Percentiles rank a stretch among this genome's conserved stretches.
Evolutionary conservation across 257 asterid genomes (phyloP).

Genomic region (Solanum pennellii): DNA sequence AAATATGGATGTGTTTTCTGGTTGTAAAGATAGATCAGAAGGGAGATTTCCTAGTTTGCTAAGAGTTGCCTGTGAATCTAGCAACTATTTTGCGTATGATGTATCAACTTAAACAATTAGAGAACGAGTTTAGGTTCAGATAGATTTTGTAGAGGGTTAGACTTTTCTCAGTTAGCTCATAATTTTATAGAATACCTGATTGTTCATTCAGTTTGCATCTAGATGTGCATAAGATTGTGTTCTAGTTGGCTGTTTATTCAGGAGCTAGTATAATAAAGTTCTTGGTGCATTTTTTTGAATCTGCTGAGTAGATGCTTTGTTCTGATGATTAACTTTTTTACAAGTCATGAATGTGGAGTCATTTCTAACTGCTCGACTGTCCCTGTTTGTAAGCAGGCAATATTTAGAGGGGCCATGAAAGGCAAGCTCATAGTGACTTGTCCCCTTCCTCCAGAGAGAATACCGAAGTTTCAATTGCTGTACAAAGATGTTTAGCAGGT

Average conservation of each 20-base stretch:
- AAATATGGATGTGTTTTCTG: neutral
- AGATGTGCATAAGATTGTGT: neutral
- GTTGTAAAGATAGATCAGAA: neutral
- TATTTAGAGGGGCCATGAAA: slow-evolving; percentile 89
- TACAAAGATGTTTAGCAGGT: slow-evolving; percentile 66
- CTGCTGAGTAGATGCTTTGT: neutral
- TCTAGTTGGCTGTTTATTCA: neutral
- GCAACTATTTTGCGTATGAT: neutral
- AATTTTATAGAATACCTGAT: neutral
- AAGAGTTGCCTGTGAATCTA: neutral
- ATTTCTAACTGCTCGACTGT: neutral
- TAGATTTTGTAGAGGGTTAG: neutral
- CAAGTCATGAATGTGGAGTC: neutral
- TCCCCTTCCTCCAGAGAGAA: slow-evolving; percentile 79
- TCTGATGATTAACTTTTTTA: neutral
- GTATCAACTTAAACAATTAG: neutral
- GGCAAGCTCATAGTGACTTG: slow-evolving; percentile 84
- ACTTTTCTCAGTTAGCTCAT: neutral
- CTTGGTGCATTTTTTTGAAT: neutral
- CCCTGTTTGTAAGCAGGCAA: slow-evolving; percentile 43
- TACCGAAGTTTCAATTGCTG: slow-evolving; percentile 75
- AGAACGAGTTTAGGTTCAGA: neutral
- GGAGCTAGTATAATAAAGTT: neutral
- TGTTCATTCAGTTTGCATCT: neutral
- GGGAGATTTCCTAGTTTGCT: neutral